These are phyloP conservation scores for Plantago elongata DNA, from an alignment of 257 asterid species.

Conservation along the genomic window DNA sequence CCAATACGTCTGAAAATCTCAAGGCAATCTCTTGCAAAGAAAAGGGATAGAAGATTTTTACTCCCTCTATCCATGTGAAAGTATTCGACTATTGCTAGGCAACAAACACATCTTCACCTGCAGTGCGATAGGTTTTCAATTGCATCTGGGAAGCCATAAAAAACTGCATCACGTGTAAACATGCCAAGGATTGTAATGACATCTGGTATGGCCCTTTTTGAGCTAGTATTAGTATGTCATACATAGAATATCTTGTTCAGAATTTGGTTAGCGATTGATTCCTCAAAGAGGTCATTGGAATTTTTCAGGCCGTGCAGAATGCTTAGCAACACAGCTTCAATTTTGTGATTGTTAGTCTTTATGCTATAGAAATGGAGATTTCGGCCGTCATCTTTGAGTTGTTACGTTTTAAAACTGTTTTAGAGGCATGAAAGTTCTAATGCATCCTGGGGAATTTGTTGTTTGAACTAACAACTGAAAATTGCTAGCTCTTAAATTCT, in stretches of 20 bases:
- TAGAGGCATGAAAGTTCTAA: no score
- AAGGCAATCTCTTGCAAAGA: constrained; percentile 53
- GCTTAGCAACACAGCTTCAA: constrained; percentile 4
- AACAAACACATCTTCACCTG: constrained; percentile 16
- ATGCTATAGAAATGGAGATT: not conserved
- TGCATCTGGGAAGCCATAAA: constrained; percentile 15
- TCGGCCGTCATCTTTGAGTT: constrained; percentile 7
- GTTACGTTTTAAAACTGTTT: not conserved
- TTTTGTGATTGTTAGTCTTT: constrained; percentile 12
- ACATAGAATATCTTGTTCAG: not conserved
- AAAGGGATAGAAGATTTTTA: constrained; percentile 55
- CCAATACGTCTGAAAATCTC: constrained; percentile 56
- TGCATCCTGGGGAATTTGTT: not conserved
- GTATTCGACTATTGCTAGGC: constrained; percentile 4
- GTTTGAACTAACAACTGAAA: not conserved
- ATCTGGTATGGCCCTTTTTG: constrained; percentile 21
- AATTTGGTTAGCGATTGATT: constrained; percentile 18
- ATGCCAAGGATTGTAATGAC: constrained; percentile 17
- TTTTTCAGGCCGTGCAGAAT: constrained; percentile 3
- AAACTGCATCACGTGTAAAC: constrained; percentile 8
- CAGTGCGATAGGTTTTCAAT: constrained; percentile 13
- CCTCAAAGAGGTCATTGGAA: constrained; percentile 10
- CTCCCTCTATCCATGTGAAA: constrained; percentile 57
- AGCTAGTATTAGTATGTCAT: not conserved
- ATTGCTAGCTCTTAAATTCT: no score